Base-by-base conservation (phyloP, 1,139 yeast genomes). In the Kodamaea anthophila region DNA sequence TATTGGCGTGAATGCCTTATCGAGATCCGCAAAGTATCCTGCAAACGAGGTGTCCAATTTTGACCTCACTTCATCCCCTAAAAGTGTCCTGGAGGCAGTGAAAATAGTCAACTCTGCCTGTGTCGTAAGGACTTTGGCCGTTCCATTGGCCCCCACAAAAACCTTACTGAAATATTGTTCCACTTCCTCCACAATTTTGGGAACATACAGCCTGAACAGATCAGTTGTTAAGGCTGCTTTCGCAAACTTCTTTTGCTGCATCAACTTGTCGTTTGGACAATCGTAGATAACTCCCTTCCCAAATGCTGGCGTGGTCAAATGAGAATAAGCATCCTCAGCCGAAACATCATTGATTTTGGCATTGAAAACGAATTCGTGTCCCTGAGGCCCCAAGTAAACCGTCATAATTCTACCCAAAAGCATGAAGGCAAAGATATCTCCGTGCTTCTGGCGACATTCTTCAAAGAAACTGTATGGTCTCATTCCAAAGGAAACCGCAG, bases 211-310 rank as follows among this genome's bases (percentile, higher is more conserved):
- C 44, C 74, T 72, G 62, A 91, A 88, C 3, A 94, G 77, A 29
- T 84, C 95, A 42, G 74, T 75, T 22, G 96, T 81, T 43, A 91
- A 70, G 12, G 96, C 94, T 39, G 75, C 72, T 60, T 91, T 91
- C 40, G 93, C 94, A 51, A 91, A 91, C 65, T 87, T 91, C 74
- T 91, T 91, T 59, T 91, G 98, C 57, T 91, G 97, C 96, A 91
- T 91, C 47, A 91, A 72, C 43, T 85, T 77, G 48, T 77, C 63
- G 60, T 91, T 91, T 40, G 98, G 86, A 60, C 97, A 91, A 58
- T 91, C 98, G 54, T 91, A 91, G 35, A 91, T 82, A 32, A 91
- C 98, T 40, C 97, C 98, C 51, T 85, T 76, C 46, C 98, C 98
- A 48, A 91, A 91, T 12, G 87, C 96, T 11, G 98, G 98, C 6